phyloP scores from a whole-genome alignment of 2,329 filamentous ascomycete genomes.

The Aureobasidium leucospermi region DNA sequence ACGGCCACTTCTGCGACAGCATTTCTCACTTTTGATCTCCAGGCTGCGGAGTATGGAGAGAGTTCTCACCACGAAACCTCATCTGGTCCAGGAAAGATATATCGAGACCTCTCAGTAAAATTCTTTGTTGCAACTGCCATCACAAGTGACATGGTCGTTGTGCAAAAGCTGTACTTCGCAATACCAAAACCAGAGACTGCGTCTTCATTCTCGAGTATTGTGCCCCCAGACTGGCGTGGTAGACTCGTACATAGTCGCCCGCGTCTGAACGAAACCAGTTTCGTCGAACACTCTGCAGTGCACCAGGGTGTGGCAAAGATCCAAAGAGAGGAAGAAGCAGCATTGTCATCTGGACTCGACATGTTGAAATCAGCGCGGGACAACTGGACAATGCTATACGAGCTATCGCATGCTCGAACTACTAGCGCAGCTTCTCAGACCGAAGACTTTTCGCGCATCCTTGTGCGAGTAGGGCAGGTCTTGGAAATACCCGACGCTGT shows the following conservation, averaged over 20 bases:
- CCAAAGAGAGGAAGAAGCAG: not conserved
- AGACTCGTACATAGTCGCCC: slow-evolving; percentile 14
- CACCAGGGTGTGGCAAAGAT: not conserved
- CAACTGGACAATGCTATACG: slow-evolving; percentile 12
- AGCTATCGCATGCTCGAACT: slow-evolving; percentile 3
- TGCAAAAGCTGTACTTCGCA: slow-evolving; percentile 10
- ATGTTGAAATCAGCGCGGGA: not conserved
- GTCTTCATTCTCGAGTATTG: not conserved
- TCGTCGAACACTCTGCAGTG: slow-evolving; percentile 13
- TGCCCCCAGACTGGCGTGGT: slow-evolving; percentile 19
- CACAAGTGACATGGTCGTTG: slow-evolving; percentile 14
- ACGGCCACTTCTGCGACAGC: not conserved
- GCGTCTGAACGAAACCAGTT: slow-evolving; percentile 16
- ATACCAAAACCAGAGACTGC: not conserved
- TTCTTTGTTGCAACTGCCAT: slow-evolving; percentile 17
- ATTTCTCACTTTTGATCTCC: not conserved
- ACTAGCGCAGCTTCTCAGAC: not conserved
- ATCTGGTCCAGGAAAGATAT: slow-evolving; percentile 7
- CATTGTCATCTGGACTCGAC: not conserved
- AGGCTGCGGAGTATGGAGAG: slow-evolving; percentile 9
- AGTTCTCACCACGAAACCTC: slow-evolving; percentile 2
- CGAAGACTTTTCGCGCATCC: not conserved
- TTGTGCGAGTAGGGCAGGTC: not conserved
- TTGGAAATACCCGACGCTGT: not conserved
- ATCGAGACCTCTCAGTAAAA: slow-evolving; percentile 4